Base-by-base conservation (phyloP, 1,284 basidiomycete genomes). In the Papiliotrema laurentii region DNA sequence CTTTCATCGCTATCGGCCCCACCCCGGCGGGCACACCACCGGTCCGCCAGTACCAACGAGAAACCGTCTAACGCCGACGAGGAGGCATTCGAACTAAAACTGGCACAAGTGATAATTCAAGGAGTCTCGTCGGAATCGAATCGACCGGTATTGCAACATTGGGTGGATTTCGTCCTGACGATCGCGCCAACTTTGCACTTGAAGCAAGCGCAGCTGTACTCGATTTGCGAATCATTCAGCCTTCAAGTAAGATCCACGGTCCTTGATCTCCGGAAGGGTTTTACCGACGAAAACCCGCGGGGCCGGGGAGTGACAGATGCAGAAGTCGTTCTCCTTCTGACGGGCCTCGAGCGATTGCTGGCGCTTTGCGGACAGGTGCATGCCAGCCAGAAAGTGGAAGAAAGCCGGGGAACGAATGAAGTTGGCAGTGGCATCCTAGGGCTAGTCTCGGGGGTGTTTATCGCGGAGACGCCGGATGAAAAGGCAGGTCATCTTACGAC, bases 111-210 rank as follows among this genome's bases (percentile, higher is more conserved):
- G 1, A 76, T 97, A 19, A 78, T 87, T 16, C 87, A 91, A 62
- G 94, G 89, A 0, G 83, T 97, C 36, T 77, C 83, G 4, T 71
- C 77, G 4, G 75, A 79, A 5, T 75, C 79, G 21, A 94, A 93
- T 70, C 82, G 84, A 19, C 79, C 87, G 1, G 79, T 93, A 21
- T 73, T 96, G 13, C 90, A 94, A 64, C 89, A 96, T 66, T 98
- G 94, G 94, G 79, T 97, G 21, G 94, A 97, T 69, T 97, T 98
- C 67, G 79, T 97, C 49, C 80, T 97, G 46, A 87, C 89, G 0
- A 76, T 93, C 7, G 84, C 89, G 0, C 84, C 88, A 58, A 87
- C 89, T 62, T 86, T 87, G 52, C 82, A 83, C 37, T 76, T 81
- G 21, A 75, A 89, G 6, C 81, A 83, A 36, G 73, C 78, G 14